Base-by-base conservation (phyloP, 2,329 filamentous ascomycete genomes). In the Diaporthe batatas region DNA sequence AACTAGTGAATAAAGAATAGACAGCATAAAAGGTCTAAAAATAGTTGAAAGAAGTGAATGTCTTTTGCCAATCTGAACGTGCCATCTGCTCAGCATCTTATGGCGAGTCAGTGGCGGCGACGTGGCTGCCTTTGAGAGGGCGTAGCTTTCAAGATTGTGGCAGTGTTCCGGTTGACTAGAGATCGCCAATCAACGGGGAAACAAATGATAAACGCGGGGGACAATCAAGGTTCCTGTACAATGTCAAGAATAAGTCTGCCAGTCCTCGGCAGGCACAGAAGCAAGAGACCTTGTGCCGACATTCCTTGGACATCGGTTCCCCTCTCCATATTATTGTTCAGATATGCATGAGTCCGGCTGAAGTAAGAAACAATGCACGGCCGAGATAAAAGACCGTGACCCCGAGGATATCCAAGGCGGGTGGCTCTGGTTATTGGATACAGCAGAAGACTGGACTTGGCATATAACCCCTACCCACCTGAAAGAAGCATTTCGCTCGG, bases 401-500 rank as follows among this genome's bases (percentile, higher is more conserved):
- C 36, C 36, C 36, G 36, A 39, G 11, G 11, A 39, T 12, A 39
- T 39, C 11, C 11, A 39, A 39, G 36, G 36, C 36, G 6, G 11
- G 12, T 39, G 36, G 12, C 36, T 14, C 11, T 36, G 29, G 5
- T 21, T 16, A 16, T 6, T 42, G 29, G 29, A 36, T 3, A 16
- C 14, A 18, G 25, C 7, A 47, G 23, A 3, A 29, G 16, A 18
- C 59, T 67, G 62, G 42, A 49, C 47, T 49, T 4, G 32, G n/a
- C 29, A 2, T 32, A 25, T 7, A 5, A 67, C 29, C 47, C 62
- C 44, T 67, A 14, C 44, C 32, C 62, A 67, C 62, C 62, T 65
- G 62, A 53, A 21, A 67, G 44, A 67, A 67, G 44, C 62, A 53
- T 11, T 53, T 25, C 14, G 29, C 29, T 65, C 44, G 44, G 59